Conservation (phyloP, 306 rosid genomes). For the Aeschynomene evenia region DNA sequence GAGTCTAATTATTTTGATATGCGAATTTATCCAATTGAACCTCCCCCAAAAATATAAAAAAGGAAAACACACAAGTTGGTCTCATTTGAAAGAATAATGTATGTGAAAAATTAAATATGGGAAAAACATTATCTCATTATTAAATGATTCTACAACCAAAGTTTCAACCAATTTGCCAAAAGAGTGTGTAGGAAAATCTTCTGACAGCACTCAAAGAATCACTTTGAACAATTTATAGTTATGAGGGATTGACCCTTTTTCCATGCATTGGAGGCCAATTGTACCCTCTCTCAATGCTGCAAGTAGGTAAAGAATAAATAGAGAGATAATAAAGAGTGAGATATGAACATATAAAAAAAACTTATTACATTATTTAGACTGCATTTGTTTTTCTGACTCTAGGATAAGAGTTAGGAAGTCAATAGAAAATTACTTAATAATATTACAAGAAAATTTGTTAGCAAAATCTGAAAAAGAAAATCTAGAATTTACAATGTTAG, state of each 20-base stretch:
- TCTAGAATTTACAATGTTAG: too few species aligned
- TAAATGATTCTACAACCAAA: constrained; percentile 17
- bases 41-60: too few species aligned
- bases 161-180: constrained; percentile 26
- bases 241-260: background rate
- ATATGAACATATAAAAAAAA: too few species aligned
- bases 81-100: background rate
- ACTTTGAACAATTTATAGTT: constrained; percentile 8
- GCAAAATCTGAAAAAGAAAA: too few species aligned
- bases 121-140: constrained; percentile 4
- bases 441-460: too few species aligned
- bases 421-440: too few species aligned
- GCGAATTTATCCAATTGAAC: constrained; percentile 2
- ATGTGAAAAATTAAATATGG: constrained; percentile 14
- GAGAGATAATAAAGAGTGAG: too few species aligned
- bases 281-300: background rate
- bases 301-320: constrained; percentile 9
- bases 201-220: constrained; percentile 43
- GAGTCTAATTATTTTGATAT: background rate
- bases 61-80: constrained; percentile 13
- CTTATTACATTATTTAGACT: too few species aligned
- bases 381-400: too few species aligned
- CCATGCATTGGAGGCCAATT: background rate
- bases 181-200: constrained; percentile 11
- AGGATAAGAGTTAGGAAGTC: too few species aligned